Evolutionary conservation across 169 alveolate species (phyloP), one percentile per base, ranked within the genome.

Genomic region (Haemoproteus tartakovskyi): DNA sequence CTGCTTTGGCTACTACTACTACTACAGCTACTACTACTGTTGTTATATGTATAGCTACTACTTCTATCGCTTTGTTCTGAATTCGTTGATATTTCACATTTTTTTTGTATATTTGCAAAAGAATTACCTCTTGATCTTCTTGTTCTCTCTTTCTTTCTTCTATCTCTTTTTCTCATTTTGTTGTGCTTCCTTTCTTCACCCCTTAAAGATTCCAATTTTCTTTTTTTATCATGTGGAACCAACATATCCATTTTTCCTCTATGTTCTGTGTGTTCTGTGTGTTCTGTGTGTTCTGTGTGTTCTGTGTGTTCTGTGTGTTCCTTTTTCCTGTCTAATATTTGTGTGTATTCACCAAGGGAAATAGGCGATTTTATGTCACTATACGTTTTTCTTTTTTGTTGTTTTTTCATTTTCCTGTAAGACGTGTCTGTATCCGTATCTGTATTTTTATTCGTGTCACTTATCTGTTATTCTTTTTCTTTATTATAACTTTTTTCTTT

Each of bases 391-490:
- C 9, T 33, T 33, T 9, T 6, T 9, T 33, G 9, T 9, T 33
- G 43, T 9, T 33, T 33, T 33, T 33, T 5, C 43, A 6, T 6
- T 33, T 33, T 6, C 43, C 9, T 33, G 5, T 33, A 33, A 5
- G 9, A 9, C 43, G 43, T 5, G 9, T 33, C n/a, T n/a, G n/a
- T n/a, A n/a, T n/a, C n/a, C n/a, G n/a, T n/a, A n/a, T 22, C 26
- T 48, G 27, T 19, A n/a, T 29, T 24, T 54, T 54, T 14, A 16
- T 29, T 12, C 46, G 0, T 21, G 27, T 30, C 47, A 12, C 16
- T 37, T 54, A 29, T 54, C 30, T 38, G n/a, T 54, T 11, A n/a
- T 19, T 37, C 46, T 24, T 21, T 54, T 54, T 24, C 30, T 54
- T 29, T 54, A 27, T 54, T 24, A 11, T 14, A 12, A 8, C 30